Evolutionary conservation across 208 protist genomes (phyloP).

Genomic region (Balamuthia mandrillaris): DNA sequence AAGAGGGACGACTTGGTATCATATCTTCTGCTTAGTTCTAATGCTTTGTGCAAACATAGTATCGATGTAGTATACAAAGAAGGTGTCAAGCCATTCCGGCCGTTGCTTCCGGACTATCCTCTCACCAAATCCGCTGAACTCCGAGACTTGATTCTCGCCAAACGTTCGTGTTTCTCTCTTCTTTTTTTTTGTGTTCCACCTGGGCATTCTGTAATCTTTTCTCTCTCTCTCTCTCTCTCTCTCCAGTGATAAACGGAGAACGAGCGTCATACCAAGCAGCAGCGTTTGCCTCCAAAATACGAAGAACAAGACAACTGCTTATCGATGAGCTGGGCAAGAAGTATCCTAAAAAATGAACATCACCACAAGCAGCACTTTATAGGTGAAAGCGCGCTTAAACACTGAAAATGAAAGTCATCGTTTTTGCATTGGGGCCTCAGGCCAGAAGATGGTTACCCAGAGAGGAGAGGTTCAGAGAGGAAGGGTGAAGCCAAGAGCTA

Average conservation of each 20-base stretch:
- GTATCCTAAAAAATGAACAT: too few species aligned
- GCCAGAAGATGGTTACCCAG: too few species aligned
- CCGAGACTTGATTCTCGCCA: neutral
- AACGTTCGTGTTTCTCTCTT: neutral
- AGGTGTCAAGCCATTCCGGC: neutral
- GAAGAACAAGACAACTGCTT: neutral
- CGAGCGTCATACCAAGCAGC: neutral
- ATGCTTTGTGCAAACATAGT: neutral
- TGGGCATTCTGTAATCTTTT: too few species aligned
- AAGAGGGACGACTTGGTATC: too few species aligned
- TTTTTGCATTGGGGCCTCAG: too few species aligned
- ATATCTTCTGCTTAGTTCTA: too few species aligned
- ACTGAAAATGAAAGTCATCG: too few species aligned
- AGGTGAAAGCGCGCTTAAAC: too few species aligned
- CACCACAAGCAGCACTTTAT: too few species aligned
- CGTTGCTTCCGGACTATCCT: neutral
- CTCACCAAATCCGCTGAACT: neutral
- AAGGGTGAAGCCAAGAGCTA: too few species aligned
- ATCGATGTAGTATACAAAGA: neutral
- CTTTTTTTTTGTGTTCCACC: too few species aligned
- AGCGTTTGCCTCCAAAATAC: neutral
- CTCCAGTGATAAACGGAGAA: constrained; percentile 7
- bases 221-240: neutral
- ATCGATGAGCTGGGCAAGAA: neutral
- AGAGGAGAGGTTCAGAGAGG: too few species aligned